These are phyloP conservation scores for Aspergillus ruber DNA, from an alignment of 2,329 filamentous ascomycete genomes.

Conservation along the genomic window DNA sequence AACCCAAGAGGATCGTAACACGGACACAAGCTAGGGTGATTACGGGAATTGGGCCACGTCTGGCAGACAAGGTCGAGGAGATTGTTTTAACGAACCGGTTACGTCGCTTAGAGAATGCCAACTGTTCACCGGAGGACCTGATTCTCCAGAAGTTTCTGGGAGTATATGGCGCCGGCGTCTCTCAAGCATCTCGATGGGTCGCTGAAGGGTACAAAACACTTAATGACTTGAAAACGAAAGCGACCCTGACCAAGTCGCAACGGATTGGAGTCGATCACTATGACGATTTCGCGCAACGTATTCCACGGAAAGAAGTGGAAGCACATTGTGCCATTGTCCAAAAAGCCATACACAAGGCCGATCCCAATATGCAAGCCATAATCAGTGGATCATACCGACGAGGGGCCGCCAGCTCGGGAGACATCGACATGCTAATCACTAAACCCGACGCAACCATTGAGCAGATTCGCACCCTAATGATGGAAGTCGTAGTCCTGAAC, in stretches of 20 bases:
- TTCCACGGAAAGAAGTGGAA: conserved; percentile 70
- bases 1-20: conserved; percentile 58
- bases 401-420: conserved; percentile 65
- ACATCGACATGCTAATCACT: conserved; percentile 81
- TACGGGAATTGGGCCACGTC: conserved; percentile 61
- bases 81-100: conserved; percentile 70
- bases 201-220: conserved; percentile 67
- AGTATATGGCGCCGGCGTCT: conserved; percentile 70
- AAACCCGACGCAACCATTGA: conserved; percentile 53
- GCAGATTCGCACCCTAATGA: conserved; percentile 56
- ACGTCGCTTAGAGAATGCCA: conserved; percentile 63
- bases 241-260: conserved; percentile 62
- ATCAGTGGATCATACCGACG: conserved; percentile 81
- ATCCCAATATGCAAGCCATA: conserved; percentile 61
- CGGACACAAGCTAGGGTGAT: conserved; percentile 63
- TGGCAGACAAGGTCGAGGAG: conserved; percentile 84
- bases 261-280: conserved; percentile 71
- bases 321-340: conserved; percentile 61
- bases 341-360: conserved; percentile 52
- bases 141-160: conserved; percentile 64
- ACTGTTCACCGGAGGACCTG: conserved; percentile 59
- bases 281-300: conserved; percentile 69
- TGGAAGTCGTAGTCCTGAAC: conserved; percentile 56
- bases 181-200: conserved; percentile 69
- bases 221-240: conserved; percentile 59